Evolutionary conservation across 1,284 basidiomycete genomes (phyloP).

Genomic region (Austroboletus novae-zelandiae): DNA sequence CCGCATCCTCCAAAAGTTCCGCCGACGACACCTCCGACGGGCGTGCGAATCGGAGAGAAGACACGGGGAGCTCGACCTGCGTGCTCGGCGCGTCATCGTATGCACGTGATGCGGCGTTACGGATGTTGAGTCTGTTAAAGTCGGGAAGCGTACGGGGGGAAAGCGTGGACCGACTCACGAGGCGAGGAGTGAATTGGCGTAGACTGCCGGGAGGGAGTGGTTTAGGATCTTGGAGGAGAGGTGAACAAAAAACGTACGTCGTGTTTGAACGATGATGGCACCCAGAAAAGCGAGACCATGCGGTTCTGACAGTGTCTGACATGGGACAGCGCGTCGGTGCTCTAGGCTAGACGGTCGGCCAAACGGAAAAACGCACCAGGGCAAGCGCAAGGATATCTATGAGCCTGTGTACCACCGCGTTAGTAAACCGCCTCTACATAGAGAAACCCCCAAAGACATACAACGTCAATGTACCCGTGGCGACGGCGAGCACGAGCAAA

Average conservation of each 20-base stretch:
- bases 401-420: constrained; percentile 14
- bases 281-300: constrained; percentile 20
- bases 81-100: neutral
- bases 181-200: constrained; percentile 29
- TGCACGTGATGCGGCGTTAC: neutral
- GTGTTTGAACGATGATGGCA: constrained; percentile 28
- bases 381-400: constrained; percentile 29
- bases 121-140: neutral
- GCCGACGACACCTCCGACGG: neutral
- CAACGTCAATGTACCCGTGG: constrained; percentile 27
- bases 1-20: neutral
- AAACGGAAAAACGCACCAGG: constrained; percentile 16
- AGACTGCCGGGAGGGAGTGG: constrained; percentile 6
- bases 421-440: neutral
- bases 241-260: constrained; percentile 17
- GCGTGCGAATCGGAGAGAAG: neutral
- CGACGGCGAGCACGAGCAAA: constrained; percentile 26
- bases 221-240: neutral
- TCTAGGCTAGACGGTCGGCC: neutral
- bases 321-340: neutral
- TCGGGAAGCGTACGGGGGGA: neutral
- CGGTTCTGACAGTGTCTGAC: constrained; percentile 19
- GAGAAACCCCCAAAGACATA: constrained; percentile 6
- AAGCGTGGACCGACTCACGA: constrained; percentile 18
- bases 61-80: neutral